Percentiles rank a stretch among this genome's conserved stretches.
Evolutionary conservation across 2,329 filamentous ascomycete species (phyloP).

Genomic region (Diaporthe caulivora): DNA sequence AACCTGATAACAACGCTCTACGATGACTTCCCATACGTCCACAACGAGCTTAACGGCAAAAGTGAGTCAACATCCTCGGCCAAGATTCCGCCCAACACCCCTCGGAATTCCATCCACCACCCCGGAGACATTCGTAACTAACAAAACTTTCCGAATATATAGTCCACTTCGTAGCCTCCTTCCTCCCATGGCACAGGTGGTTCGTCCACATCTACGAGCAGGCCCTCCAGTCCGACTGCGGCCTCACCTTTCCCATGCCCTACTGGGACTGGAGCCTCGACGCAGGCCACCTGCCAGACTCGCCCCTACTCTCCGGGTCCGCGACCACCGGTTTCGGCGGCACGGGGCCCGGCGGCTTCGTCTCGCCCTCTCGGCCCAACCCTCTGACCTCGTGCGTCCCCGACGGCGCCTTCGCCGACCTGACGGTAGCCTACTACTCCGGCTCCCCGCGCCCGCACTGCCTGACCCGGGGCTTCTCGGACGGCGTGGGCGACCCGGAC

Average conservation of each 20-base stretch:
- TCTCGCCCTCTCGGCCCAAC: slow-evolving; percentile 61
- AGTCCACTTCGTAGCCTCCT: slow-evolving; percentile 44
- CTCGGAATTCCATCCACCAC: not conserved
- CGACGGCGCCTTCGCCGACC: slow-evolving; percentile 50
- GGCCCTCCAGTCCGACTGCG: slow-evolving; percentile 47
- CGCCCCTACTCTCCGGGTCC: slow-evolving; percentile 43
- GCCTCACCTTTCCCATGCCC: slow-evolving; percentile 44
- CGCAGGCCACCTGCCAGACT: slow-evolving; percentile 55
- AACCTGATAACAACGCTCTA: slow-evolving; percentile 44
- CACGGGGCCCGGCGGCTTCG: slow-evolving; percentile 53
- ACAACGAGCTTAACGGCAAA: slow-evolving; percentile 42
- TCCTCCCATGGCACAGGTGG: slow-evolving; percentile 49
- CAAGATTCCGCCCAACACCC: too few relatives aligned
- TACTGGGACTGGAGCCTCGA: slow-evolving; percentile 41
- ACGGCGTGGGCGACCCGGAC: slow-evolving; percentile 48
- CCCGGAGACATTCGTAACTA: not conserved
- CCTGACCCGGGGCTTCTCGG: slow-evolving; percentile 48
- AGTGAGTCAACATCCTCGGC: not conserved
- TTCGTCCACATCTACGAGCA: slow-evolving; percentile 49
- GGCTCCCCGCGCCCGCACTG: slow-evolving; percentile 45
- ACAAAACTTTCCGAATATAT: slow-evolving; percentile 38
- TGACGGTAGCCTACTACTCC: slow-evolving; percentile 29
- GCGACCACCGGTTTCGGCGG: not conserved
- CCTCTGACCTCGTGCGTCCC: slow-evolving; percentile 56
- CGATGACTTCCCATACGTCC: slow-evolving; percentile 50